phyloP scores from a whole-genome alignment of 2,329 filamentous ascomycete species.

The Fusarium floridanum region DNA sequence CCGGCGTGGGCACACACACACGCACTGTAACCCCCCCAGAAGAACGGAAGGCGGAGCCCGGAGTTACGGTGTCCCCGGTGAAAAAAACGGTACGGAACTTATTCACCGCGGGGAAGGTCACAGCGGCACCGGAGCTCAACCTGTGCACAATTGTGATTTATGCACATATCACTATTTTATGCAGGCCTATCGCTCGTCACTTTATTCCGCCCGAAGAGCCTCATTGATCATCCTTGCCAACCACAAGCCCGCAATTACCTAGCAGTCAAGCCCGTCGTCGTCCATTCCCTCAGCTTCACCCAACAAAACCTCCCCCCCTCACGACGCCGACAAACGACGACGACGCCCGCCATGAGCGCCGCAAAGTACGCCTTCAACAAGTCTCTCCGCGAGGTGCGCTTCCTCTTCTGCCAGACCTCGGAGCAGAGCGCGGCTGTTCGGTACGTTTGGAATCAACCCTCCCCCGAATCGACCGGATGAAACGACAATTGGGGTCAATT shows the following conservation, averaged over 20 bases:
- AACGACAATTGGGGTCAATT: slow-evolving; percentile 29
- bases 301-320: background rate
- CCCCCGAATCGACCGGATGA: background rate
- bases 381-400: slow-evolving; percentile 93
- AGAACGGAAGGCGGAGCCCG: slow-evolving; percentile 34
- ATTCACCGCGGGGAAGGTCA: slow-evolving; percentile 6
- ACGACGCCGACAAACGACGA: slow-evolving; percentile 1
- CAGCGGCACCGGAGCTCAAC: slow-evolving; percentile 31
- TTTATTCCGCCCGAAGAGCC: slow-evolving; percentile 41
- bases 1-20: background rate
- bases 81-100: slow-evolving; percentile 10
- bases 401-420: slow-evolving; percentile 95
- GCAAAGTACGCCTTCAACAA: slow-evolving; percentile 92
- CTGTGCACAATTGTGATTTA: slow-evolving; percentile 16
- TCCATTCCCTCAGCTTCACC: slow-evolving; percentile 1
- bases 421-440: slow-evolving; percentile 90
- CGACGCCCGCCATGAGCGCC: slow-evolving; percentile 73
- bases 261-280: slow-evolving; percentile 34
- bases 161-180: slow-evolving; percentile 18
- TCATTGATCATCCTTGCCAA: slow-evolving; percentile 45
- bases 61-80: slow-evolving; percentile 38
- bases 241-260: slow-evolving; percentile 48
- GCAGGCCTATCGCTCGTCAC: slow-evolving; percentile 18
- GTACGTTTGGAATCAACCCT: slow-evolving; percentile 64
- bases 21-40: background rate